These are phyloP conservation scores for Haematococcus sp. DNA, from an alignment of 139 green algal species.

Conservation along the genomic window DNA sequence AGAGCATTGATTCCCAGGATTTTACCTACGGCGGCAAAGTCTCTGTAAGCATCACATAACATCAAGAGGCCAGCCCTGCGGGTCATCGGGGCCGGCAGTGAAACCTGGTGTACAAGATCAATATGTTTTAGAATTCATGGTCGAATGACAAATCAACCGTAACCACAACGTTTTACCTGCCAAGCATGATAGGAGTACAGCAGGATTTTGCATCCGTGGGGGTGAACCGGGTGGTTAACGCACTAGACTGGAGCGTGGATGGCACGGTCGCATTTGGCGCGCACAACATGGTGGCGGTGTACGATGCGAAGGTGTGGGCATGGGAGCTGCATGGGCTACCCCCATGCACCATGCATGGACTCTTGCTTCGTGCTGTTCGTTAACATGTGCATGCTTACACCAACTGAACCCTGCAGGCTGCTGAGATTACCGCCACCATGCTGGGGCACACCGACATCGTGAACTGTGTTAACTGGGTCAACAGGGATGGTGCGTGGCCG, in stretches of 20 bases:
- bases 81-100: no score
- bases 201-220: constrained; percentile 57
- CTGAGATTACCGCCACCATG: constrained; percentile 52
- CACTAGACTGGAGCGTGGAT: constrained; percentile 63
- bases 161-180: no score
- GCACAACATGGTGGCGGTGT: constrained; percentile 63
- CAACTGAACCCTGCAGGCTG: constrained; percentile 32
- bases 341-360: neutral
- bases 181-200: constrained; percentile 2
- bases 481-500: constrained; percentile 22
- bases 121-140: no score
- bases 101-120: no score
- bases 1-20: no score
- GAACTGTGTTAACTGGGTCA: constrained; percentile 77
- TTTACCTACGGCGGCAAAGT: no score
- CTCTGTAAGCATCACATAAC: no score
- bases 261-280: constrained; percentile 68
- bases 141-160: no score
- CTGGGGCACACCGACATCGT: constrained; percentile 72
- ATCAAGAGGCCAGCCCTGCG: no score
- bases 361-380: no score
- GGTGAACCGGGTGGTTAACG: constrained; percentile 63
- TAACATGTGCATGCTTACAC: neutral
- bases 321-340: neutral
- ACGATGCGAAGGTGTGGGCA: constrained; percentile 56